Evolutionary conservation across 768 basidiomycete genomes (phyloP).

Genomic region (Termitomyces sp.): DNA sequence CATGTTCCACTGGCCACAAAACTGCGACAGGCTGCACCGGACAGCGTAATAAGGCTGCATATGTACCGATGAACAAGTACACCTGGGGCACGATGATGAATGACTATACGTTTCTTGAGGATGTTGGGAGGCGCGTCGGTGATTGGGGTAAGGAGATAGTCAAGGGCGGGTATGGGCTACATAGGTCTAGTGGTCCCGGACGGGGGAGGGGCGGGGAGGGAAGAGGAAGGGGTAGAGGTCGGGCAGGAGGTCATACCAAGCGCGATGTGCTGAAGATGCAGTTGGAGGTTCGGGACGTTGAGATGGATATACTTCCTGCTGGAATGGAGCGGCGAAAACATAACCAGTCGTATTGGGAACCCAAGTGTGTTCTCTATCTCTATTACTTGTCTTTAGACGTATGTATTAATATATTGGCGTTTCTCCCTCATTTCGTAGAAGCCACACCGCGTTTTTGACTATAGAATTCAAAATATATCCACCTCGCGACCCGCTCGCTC

Average conservation of each 20-base stretch:
- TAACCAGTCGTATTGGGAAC: constrained; percentile 84
- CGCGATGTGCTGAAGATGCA: constrained; percentile 65
- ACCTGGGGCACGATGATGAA: constrained; percentile 86
- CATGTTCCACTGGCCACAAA: constrained; percentile 73
- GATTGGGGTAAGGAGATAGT: constrained; percentile 73
- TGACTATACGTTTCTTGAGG: constrained; percentile 86
- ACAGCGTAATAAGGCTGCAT: constrained; percentile 66
- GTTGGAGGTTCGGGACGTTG: constrained; percentile 64
- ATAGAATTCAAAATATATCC: constrained; percentile 70
- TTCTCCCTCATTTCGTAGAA: constrained; percentile 37
- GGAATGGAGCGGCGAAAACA: constrained; percentile 79
- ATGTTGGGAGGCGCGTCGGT: constrained; percentile 68
- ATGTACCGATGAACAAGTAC: constrained; percentile 81
- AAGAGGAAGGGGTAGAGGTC: constrained; percentile 28
- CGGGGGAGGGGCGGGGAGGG: constrained; percentile 15
- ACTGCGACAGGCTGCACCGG: constrained; percentile 58
- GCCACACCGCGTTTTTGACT: constrained; percentile 64
- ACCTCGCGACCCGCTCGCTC: constrained; percentile 41
- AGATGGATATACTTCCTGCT: constrained; percentile 69
- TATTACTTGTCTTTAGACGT: constrained; percentile 6
- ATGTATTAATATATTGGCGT: constrained; percentile 7
- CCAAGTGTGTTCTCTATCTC: constrained; percentile 52
- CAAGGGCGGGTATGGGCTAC: constrained; percentile 50
- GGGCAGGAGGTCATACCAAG: constrained; percentile 42
- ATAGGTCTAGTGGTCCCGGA: constrained; percentile 17